These are phyloP conservation scores for Umbelopsis sp. DNA, from an alignment of 192 early-diverging fungal species.

Conservation along the genomic window DNA sequence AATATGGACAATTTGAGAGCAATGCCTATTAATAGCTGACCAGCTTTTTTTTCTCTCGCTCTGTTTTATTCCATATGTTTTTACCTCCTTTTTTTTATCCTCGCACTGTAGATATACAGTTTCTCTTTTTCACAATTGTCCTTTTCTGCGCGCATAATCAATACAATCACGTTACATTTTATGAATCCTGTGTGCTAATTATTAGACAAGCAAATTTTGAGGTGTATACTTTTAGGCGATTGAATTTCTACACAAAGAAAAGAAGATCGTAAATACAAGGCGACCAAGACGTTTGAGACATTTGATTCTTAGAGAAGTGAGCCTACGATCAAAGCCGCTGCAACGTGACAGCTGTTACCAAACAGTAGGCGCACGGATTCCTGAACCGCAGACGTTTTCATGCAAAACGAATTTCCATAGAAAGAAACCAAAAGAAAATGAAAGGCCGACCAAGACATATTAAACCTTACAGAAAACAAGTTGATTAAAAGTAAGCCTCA, in stretches of 20 bases:
- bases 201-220: too few species aligned
- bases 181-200: neutral
- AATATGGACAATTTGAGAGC: slow-evolving; percentile 37
- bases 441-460: too few species aligned
- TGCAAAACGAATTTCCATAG: neutral
- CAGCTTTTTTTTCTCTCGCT: neutral
- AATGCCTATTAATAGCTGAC: slow-evolving; percentile 20
- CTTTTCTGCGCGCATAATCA: slow-evolving; percentile 7
- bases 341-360: too few species aligned
- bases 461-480: too few species aligned
- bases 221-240: too few species aligned
- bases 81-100: neutral
- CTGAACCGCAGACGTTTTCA: neutral
- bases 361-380: neutral
- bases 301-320: too few species aligned
- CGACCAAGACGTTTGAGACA: too few species aligned
- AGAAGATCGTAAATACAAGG: too few species aligned
- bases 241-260: too few species aligned
- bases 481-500: too few species aligned
- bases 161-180: slow-evolving; percentile 15
- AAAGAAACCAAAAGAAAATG: too few species aligned
- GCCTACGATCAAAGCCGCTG: too few species aligned
- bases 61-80: neutral
- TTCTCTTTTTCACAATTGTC: slow-evolving; percentile 1
- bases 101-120: slow-evolving; percentile 8